Evolutionary conservation across 75 land plant species (phyloP).

Genomic region (Gnetum montanum): DNA sequence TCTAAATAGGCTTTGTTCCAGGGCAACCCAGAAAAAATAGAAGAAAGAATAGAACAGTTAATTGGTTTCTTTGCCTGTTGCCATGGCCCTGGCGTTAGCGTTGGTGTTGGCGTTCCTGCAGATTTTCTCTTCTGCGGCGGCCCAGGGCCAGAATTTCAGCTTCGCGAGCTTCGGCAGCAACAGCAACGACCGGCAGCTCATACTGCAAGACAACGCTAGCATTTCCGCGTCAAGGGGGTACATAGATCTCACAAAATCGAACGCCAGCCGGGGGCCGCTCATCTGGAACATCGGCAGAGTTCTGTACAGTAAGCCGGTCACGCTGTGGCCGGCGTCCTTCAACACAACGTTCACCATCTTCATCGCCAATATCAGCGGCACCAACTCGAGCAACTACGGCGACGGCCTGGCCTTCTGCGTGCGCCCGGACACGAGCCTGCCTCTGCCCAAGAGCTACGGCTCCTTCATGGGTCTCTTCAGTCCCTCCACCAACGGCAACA

Average conservation of each 20-base stretch:
- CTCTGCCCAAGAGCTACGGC: slow-evolving; percentile 22
- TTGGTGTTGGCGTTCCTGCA: too few relatives aligned
- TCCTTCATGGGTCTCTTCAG: slow-evolving; percentile 27
- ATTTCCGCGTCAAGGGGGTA: not conserved
- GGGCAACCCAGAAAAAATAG: too few relatives aligned
- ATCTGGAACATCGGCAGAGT: slow-evolving; percentile 8
- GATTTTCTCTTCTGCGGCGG: too few relatives aligned
- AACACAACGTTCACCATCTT: slow-evolving; percentile 28
- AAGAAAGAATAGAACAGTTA: too few relatives aligned
- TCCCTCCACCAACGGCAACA: slow-evolving; percentile 8
- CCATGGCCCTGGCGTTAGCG: too few relatives aligned
- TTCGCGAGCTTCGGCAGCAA: not conserved
- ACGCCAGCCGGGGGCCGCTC: not conserved
- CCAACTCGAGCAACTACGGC: slow-evolving; percentile 1
- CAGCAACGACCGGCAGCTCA: not conserved
- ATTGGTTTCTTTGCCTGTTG: too few relatives aligned
- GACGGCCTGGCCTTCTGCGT: slow-evolving; percentile 37
- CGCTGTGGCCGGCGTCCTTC: slow-evolving; percentile 16
- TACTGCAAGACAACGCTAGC: not conserved
- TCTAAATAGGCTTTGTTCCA: too few relatives aligned
- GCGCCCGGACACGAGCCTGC: slow-evolving; percentile 6
- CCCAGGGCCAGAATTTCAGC: too few relatives aligned
- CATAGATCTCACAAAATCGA: not conserved
- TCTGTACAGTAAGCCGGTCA: slow-evolving; percentile 8
- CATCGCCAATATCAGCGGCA: not conserved